phyloP scores from a whole-genome alignment of 2,329 filamentous ascomycete species.

The Plectosphaerella cucumerina region DNA sequence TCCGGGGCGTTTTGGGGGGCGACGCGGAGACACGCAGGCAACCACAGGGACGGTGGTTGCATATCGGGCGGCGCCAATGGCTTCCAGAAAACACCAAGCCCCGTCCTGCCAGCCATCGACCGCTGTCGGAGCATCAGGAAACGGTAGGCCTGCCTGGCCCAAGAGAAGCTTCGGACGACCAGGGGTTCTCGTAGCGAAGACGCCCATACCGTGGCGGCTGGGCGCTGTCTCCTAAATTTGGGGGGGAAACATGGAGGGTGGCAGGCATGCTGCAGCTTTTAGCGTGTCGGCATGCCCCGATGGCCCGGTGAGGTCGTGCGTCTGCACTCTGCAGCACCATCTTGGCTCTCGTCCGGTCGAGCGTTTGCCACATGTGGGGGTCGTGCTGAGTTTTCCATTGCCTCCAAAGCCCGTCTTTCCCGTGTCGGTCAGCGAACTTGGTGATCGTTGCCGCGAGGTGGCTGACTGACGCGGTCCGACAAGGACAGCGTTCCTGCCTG shows the following conservation, averaged over 20 bases:
- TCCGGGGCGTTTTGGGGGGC: no score
- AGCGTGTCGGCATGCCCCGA: conserved; percentile 4
- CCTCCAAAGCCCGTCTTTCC: neutral
- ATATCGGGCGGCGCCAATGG: neutral
- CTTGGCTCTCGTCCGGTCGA: neutral
- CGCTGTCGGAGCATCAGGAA: neutral
- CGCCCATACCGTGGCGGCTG: neutral
- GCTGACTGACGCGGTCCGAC: no score
- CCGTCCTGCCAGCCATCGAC: no score
- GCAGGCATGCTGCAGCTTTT: neutral
- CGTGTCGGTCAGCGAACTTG: neutral
- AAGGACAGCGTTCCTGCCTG: no score
- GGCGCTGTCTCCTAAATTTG: conserved; percentile 1
- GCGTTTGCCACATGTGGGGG: neutral
- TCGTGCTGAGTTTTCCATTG: neutral
- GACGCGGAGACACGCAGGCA: no score
- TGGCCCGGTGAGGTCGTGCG: neutral
- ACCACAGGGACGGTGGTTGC: neutral
- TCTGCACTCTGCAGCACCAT: neutral
- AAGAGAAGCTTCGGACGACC: conserved; percentile 1
- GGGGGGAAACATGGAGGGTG: neutral
- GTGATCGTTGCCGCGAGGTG: neutral
- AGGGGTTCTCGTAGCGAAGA: neutral
- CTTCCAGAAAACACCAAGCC: neutral
- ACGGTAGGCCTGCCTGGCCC: neutral